Evolutionary conservation across 345 rosid genomes (phyloP).

Genomic region (Syzygium aqueum): DNA sequence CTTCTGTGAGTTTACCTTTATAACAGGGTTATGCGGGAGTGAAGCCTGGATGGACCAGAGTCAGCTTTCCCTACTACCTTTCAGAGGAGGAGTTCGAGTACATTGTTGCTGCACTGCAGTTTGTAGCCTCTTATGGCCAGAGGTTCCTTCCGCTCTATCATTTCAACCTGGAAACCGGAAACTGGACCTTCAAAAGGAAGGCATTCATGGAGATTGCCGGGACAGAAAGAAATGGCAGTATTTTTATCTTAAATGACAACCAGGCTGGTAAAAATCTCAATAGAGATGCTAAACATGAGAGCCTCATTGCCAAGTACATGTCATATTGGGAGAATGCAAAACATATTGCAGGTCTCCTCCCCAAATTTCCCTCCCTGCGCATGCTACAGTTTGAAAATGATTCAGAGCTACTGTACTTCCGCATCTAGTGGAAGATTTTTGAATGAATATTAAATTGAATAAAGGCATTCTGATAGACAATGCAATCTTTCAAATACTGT

Average conservation of each 20-base stretch:
- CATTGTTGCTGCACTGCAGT: slow-evolving; percentile 39
- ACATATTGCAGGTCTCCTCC: slow-evolving; percentile 4
- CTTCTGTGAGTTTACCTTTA: not conserved
- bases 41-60: slow-evolving; percentile 62
- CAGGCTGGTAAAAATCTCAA: not conserved
- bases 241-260: not conserved
- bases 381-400: not conserved
- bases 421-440: not conserved
- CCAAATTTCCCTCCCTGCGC: slow-evolving; percentile 3
- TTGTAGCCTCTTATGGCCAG: slow-evolving; percentile 35
- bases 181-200: slow-evolving; percentile 30
- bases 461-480: not conserved
- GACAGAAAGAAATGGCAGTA: not conserved
- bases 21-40: slow-evolving; percentile 31
- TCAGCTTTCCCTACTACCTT: slow-evolving; percentile 68
- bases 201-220: slow-evolving; percentile 4
- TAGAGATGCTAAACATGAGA: not conserved
- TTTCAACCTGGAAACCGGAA: slow-evolving; percentile 29
- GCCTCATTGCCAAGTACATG: not conserved
- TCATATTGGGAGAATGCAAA: slow-evolving; percentile 8
- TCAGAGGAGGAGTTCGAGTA: slow-evolving; percentile 39
- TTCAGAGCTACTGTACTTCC: slow-evolving; percentile 2
- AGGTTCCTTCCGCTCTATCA: slow-evolving; percentile 36
- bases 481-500: not conserved
- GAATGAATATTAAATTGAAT: not conserved